phyloP scores from a whole-genome alignment of 805 yeast species.

The Starmerella etchellsii region DNA sequence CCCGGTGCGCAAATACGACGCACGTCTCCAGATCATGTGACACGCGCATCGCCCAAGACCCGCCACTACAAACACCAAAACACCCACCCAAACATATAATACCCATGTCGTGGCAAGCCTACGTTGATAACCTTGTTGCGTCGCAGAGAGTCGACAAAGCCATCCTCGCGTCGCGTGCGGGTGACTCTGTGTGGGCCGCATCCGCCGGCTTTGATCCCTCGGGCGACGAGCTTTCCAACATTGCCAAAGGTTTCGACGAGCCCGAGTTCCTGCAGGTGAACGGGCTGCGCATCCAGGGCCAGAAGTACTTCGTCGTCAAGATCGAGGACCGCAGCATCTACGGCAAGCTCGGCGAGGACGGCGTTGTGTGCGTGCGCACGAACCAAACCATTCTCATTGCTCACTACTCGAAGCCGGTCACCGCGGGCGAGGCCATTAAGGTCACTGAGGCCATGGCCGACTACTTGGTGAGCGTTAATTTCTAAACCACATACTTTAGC shows the following conservation, averaged over 20 bases:
- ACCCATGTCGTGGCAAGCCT: conserved; percentile 45
- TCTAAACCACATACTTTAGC: conserved; percentile 31
- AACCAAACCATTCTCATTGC: conserved; percentile 84
- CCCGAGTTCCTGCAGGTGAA: conserved; percentile 67
- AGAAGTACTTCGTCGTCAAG: conserved; percentile 74
- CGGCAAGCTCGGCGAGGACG: conserved; percentile 80
- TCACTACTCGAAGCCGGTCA: conserved; percentile 74
- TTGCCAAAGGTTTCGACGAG: conserved; percentile 70
- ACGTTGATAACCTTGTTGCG: conserved; percentile 82
- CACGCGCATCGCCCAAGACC: too few relatives aligned
- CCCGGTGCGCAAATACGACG: too few relatives aligned
- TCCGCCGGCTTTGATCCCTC: conserved; percentile 53
- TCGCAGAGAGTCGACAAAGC: conserved; percentile 87
- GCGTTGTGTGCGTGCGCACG: conserved; percentile 83
- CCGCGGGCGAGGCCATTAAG: conserved; percentile 89
- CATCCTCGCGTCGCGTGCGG: conserved; percentile 85
- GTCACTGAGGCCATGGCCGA: conserved; percentile 94
- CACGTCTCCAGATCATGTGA: too few relatives aligned
- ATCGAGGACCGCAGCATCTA: conserved; percentile 90
- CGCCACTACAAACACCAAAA: too few relatives aligned
- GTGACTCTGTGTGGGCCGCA: conserved; percentile 90
- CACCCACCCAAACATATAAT: not conserved
- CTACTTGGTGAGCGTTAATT: conserved; percentile 77
- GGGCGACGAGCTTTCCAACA: conserved; percentile 54
- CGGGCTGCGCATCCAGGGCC: conserved; percentile 76